Conservation (phyloP, 495 filamentous ascomycete genomes). For the Neurospora discreta region DNA sequence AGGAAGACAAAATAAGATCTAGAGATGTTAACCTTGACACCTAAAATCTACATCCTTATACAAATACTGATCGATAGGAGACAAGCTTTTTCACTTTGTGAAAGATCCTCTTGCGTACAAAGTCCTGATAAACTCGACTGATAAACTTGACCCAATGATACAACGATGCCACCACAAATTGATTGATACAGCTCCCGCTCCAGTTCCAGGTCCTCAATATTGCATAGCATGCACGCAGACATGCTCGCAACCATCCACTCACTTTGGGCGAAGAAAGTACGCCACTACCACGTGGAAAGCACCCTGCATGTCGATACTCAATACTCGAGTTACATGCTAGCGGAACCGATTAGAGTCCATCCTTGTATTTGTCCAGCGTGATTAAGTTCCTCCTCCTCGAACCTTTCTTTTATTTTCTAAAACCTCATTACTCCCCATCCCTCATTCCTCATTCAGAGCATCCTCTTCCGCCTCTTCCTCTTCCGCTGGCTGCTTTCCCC, state of each 20-base stretch:
- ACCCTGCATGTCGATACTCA: not conserved
- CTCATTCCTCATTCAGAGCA: not conserved
- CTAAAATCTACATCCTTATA: not conserved
- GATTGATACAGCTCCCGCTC: not conserved
- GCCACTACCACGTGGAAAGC: not conserved
- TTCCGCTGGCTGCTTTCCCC: not conserved
- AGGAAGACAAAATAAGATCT: not conserved
- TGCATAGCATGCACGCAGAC: not conserved
- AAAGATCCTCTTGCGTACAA: too few species aligned
- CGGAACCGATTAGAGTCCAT: not conserved
- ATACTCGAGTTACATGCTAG: not conserved
- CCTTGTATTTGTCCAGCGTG: too few species aligned
- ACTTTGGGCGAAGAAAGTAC: not conserved
- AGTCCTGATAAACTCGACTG: too few species aligned
- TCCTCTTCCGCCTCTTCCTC: not conserved
- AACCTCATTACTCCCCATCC: not conserved
- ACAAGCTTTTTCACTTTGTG: too few species aligned
- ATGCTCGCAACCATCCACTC: not conserved
- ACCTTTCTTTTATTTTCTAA: not conserved
- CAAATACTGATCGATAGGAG: too few species aligned
- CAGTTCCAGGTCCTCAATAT: not conserved
- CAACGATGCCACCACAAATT: not conserved
- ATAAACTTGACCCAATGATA: not conserved
- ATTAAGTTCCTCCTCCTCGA: not conserved
- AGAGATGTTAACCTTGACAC: not conserved